Percentiles rank a stretch among this genome's conserved stretches.
These are phyloP conservation scores for Deinandra increscens DNA, from an alignment of 129 eudicot species.

Conservation along the genomic window DNA sequence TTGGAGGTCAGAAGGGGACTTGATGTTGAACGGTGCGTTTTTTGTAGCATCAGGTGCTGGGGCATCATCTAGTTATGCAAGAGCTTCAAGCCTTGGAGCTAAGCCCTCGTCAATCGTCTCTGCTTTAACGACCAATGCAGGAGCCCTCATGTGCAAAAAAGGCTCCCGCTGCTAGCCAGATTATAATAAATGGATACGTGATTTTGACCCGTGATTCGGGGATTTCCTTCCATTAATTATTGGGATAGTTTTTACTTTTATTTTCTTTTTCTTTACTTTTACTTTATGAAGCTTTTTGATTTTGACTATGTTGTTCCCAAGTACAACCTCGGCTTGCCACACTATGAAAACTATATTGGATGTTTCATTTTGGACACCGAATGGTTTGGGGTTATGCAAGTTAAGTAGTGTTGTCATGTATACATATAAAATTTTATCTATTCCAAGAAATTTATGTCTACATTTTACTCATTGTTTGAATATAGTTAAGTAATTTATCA, in stretches of 20 bases:
- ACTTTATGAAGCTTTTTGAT: constrained; percentile 12
- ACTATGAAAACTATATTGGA: constrained; percentile 28
- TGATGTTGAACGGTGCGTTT: constrained; percentile 59
- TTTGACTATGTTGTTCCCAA: constrained; percentile 36
- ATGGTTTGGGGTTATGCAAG: constrained; percentile 40
- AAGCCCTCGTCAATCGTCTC: constrained; percentile 46
- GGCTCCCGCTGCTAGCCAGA: constrained; percentile 48
- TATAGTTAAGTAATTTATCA: no score
- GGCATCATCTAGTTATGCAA: constrained; percentile 49
- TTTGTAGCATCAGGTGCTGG: constrained; percentile 53
- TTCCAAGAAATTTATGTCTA: neutral
- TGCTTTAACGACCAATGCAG: constrained; percentile 40
- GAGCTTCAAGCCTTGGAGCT: constrained; percentile 61
- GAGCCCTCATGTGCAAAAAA: constrained; percentile 44
- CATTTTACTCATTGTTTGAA: neutral
- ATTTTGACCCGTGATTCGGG: constrained; percentile 23
- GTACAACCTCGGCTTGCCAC: constrained; percentile 66
- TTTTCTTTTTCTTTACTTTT: constrained; percentile 10
- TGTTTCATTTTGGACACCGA: constrained; percentile 26
- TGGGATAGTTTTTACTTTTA: constrained; percentile 1
- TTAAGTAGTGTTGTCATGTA: constrained; percentile 56
- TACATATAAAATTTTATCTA: constrained; percentile 9
- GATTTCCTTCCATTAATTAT: neutral
- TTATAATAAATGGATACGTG: neutral
- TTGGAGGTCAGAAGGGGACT: constrained; percentile 38